Base-by-base conservation (phyloP, 179 eudicot species). In the Amaranthus tricolor region DNA sequence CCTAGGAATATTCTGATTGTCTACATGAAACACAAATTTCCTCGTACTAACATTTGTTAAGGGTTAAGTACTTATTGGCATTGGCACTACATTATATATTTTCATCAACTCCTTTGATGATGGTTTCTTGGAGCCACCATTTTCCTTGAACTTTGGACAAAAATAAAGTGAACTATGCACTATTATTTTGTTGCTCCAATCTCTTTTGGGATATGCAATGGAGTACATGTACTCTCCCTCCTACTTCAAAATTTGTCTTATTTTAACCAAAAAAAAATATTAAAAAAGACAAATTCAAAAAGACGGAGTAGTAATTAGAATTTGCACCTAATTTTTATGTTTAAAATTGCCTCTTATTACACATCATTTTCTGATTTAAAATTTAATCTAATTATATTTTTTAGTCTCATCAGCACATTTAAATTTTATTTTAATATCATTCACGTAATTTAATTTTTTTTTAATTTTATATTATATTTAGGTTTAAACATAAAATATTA, bases 1-100 rank as follows among this genome's bases (percentile, higher is more conserved):
- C 71, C 68, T 66, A 65, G 69, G 71, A 74, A 43, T 74, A 48
- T 66, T 19, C 16, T 52, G 5, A 0, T 10, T 9, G 20, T 5
- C 21, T 5, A 71, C 16, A 12, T 12, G 1, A 72, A 61, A n/a
- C 20, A 61, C 52, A 48, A 10, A 51, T 47, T 74, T 54, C 61
- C 71, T 74, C 71, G 77, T 74, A 74, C 77, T 14, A 61, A 0
- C 74, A 5, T 57, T 5, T 57, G 60, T 70, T 40, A 55, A 71
- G 40, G 51, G 56, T 53, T 20, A 21, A 3, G 44, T 60, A 58
- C 14, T 53, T 2, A 12, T 64, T 64, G 20, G 20, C 67, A 63
- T 44, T 40, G 17, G 50, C 20, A 59, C 50, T 63, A n/a, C n/a
- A n/a, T n/a, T n/a, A n/a, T n/a, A n/a, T 31, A 31, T 31, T 31